Evolutionary conservation across 2,329 filamentous ascomycete species (phyloP), one percentile per base, ranked within the genome.

Genomic region (Furcasterigmium furcatum): DNA sequence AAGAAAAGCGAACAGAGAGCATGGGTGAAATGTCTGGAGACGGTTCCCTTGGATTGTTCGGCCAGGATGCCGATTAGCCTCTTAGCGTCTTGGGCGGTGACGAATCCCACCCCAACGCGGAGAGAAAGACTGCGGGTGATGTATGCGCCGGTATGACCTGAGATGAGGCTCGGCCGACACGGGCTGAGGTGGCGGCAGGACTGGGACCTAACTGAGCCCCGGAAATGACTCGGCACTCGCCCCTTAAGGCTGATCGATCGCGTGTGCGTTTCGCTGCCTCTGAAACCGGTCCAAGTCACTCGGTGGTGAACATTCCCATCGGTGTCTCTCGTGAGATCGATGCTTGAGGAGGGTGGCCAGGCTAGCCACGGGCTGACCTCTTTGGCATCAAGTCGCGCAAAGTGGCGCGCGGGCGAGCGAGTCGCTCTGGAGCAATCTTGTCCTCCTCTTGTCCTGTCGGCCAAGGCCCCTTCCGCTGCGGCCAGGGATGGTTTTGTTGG

Each of bases 81-180:
- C 47, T 50, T 52, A 52, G 50, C 48, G 50, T 50, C 50, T 52
- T 50, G 50, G 50, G 41, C 45, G 46, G 48, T 50, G 47, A 52
- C 50, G 50, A 52, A 44, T 50, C 43, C 50, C 41, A 43, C 43
- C 49, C 38, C 47, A 19, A 45, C 22, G 9, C 18, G 25, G 38
- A 8, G 19, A 36, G 19, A 20, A 24, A 40, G 18, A n/a, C 38
- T 19, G 21, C 16, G 20, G 21, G 38, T 24, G 20, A 38, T 20
- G 36, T 18, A 20, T 38, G 36, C 30, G 30, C 30, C 12, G 34
- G n/a, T 18, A 36, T 18, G 34, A 36, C 34, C 10, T 36, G 34
- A 36, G 34, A 36, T 36, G 34, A 36, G 34, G 34, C 34, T 36
- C 34, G 34, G 34, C 34, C 34, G 16, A 16, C 8, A 13, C 30